A percentile compares a stretch with the other conserved stretches of the same genome.
phyloP scores from a whole-genome alignment of 306 rosid species.

The Cucurbita maxima region DNA sequence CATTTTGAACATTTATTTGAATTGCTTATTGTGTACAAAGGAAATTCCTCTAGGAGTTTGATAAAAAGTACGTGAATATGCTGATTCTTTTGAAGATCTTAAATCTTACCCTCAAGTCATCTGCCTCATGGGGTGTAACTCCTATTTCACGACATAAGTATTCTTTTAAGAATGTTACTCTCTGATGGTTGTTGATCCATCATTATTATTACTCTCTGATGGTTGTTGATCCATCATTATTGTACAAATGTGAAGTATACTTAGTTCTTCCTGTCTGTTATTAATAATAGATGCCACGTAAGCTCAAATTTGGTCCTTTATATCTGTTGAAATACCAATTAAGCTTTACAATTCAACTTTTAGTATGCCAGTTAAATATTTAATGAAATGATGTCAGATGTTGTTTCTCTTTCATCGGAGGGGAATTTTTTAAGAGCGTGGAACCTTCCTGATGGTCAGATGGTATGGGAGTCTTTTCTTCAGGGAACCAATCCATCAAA shows the following conservation, averaged over 20 bases:
- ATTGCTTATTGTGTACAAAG: background rate
- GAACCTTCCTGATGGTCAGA: conserved; percentile 98
- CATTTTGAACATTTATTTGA: background rate
- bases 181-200: background rate
- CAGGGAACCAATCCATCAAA: conserved; percentile 51
- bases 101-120: background rate
- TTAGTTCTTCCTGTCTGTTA: background rate
- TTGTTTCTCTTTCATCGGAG: conserved; percentile 70
- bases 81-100: background rate
- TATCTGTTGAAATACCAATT: background rate
- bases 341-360: background rate
- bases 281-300: background rate
- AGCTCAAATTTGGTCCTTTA: background rate
- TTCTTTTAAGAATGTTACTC: background rate
- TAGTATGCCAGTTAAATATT: conserved; percentile 4
- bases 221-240: background rate
- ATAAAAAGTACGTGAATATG: background rate
- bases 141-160: background rate
- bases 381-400: conserved; percentile 42
- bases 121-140: background rate
- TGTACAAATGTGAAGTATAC: background rate
- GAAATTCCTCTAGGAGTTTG: background rate
- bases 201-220: background rate
- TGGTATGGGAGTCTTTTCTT: conserved; percentile 87
- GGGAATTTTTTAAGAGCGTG: conserved; percentile 85